A percentile compares a stretch with the other conserved stretches of the same genome.
Conservation (phyloP, 228 moss, liverwort and hornwort species). For the Sphagnum fallax region DNA sequence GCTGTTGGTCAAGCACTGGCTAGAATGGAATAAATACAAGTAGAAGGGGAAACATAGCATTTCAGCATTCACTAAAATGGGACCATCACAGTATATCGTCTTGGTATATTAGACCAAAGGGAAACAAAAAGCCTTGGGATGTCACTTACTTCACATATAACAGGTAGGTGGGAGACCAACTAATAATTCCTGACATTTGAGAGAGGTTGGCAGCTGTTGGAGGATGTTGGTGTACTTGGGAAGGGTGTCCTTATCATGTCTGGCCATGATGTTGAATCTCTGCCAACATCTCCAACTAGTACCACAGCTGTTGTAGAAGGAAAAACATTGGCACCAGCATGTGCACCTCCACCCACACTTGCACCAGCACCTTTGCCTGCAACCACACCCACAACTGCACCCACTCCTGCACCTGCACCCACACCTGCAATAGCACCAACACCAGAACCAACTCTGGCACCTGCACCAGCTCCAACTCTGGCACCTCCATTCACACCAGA, state of each 20-base stretch:
- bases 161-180: no score
- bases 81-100: no score
- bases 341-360: not conserved
- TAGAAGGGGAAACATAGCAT: no score
- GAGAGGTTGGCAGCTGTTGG: conserved; percentile 36
- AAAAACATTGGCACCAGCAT: no score
- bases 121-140: no score
- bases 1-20: no score
- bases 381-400: not conserved
- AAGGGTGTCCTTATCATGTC: conserved; percentile 83
- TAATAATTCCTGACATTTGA: not conserved
- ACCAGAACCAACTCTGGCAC: not conserved
- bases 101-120: no score
- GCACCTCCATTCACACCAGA: not conserved
- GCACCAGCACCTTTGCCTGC: not conserved
- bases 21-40: no score
- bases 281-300: conserved; percentile 7
- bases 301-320: no score
- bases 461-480: not conserved
- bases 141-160: no score
- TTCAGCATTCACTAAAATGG: no score
- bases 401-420: conserved; percentile 9
- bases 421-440: not conserved
- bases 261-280: conserved; percentile 49
- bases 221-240: conserved; percentile 74